Conservation (phyloP, 2,329 filamentous ascomycete species). For the Ophiostoma sp. region DNA sequence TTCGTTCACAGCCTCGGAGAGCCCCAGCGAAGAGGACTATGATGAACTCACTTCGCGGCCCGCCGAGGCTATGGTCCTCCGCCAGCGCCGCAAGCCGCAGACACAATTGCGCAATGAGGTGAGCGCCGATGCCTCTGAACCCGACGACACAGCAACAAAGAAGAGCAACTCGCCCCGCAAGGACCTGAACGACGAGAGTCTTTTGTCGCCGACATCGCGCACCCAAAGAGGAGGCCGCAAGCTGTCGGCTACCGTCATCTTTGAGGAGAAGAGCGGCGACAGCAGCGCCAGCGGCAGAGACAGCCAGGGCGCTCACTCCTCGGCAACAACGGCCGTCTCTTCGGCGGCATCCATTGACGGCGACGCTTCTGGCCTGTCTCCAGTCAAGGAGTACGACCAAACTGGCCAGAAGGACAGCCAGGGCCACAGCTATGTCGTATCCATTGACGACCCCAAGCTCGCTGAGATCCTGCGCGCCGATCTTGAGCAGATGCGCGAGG, state of each 20-base stretch:
- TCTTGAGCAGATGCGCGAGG: conserved; percentile 35
- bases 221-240: conserved; percentile 20
- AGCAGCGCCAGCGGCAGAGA: neutral
- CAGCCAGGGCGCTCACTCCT: conserved; percentile 12
- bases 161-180: conserved; percentile 15
- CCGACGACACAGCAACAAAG: neutral
- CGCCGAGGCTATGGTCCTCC: conserved; percentile 32
- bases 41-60: conserved; percentile 39
- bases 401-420: conserved; percentile 7
- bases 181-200: neutral
- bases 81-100: conserved; percentile 24
- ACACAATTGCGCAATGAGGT: conserved; percentile 26
- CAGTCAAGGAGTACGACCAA: conserved; percentile 10
- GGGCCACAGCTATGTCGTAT: conserved; percentile 33
- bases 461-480: conserved; percentile 41
- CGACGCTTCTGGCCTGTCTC: neutral
- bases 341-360: conserved; percentile 20
- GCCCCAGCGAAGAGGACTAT: conserved; percentile 49
- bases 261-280: conserved; percentile 25
- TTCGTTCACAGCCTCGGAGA: conserved; percentile 39
- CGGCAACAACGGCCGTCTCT: conserved; percentile 22
- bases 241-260: conserved; percentile 30
- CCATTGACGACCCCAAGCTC: conserved; percentile 42
- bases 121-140: neutral
- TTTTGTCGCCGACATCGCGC: conserved; percentile 2